Percentiles rank a stretch among this genome's conserved stretches.
Conservation (phyloP, 768 basidiomycete genomes). For the Lactifluus pinguis region DNA sequence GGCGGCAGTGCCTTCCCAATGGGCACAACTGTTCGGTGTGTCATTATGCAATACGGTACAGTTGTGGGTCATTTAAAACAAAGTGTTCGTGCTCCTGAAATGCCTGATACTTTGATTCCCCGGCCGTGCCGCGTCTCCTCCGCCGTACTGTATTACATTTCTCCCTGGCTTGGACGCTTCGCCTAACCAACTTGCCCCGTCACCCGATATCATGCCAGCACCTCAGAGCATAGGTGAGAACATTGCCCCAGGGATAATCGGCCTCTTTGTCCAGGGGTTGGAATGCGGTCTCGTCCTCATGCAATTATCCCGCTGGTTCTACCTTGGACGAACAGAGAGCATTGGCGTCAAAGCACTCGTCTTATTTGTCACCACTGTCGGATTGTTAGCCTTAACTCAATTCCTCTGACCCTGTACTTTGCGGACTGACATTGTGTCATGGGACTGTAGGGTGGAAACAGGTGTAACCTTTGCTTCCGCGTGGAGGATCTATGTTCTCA, state of each 20-base stretch:
- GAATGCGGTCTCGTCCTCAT: conserved; percentile 9
- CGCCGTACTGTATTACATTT: not conserved
- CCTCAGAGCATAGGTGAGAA: not conserved
- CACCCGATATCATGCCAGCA: not conserved
- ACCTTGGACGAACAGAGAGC: not conserved
- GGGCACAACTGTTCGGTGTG: not conserved
- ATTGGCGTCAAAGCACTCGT: not conserved
- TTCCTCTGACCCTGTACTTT: not conserved
- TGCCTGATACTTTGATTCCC: not conserved
- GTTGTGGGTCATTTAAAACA: not conserved
- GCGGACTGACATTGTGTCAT: not conserved
- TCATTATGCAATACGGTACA: not conserved
- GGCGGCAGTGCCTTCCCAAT: not conserved
- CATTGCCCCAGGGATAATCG: conserved; percentile 3
- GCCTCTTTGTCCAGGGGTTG: conserved; percentile 11
- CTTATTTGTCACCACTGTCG: conserved; percentile 1
- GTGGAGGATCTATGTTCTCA: conserved; percentile 2
- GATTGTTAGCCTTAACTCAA: conserved; percentile 4
- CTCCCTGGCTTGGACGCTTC: not conserved
- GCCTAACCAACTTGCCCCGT: not conserved
- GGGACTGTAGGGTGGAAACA: not conserved
- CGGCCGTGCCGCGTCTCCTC: not conserved
- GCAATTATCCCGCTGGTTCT: conserved; percentile 10
- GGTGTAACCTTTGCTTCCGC: conserved; percentile 2
- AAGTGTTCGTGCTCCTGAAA: not conserved